phyloP scores from a whole-genome alignment of 192 early-diverging fungal genomes.

The Bifiguratus adelaidae region DNA sequence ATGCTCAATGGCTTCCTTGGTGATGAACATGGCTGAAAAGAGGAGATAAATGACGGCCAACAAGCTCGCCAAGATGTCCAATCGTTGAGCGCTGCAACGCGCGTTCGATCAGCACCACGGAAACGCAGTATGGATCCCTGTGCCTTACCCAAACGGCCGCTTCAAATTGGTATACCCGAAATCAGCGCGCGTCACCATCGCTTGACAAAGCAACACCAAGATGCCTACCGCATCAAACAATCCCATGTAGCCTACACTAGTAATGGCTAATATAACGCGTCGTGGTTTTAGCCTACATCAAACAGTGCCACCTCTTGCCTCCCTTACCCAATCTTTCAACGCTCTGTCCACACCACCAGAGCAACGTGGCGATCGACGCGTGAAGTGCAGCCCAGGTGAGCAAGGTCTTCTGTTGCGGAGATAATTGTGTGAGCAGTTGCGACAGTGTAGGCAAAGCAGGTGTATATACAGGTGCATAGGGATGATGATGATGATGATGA shows the following conservation, averaged over 20 bases:
- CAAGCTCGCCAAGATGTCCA: constrained; percentile 39
- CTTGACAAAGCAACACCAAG: constrained; percentile 39
- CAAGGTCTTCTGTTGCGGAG: constrained; percentile 38
- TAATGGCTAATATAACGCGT: constrained; percentile 15
- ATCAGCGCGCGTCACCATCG: constrained; percentile 21
- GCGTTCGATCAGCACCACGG: not conserved
- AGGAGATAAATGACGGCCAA: constrained; percentile 37
- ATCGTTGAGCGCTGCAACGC: constrained; percentile 28
- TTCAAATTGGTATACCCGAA: constrained; percentile 32
- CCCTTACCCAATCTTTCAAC: constrained; percentile 31
- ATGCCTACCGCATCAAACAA: constrained; percentile 50
- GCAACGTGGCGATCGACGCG: constrained; percentile 21
- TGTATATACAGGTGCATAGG: constrained; percentile 1
- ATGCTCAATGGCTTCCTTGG: constrained; percentile 48
- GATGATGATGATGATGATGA: constrained; percentile 4
- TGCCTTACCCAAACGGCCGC: constrained; percentile 39
- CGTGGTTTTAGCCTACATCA: not conserved
- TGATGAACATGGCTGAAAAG: constrained; percentile 44
- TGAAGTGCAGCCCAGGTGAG: constrained; percentile 40
- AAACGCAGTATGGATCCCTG: not conserved
- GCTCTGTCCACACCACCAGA: constrained; percentile 28
- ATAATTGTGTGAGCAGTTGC: constrained; percentile 21
- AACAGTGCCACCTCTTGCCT: too few relatives aligned
- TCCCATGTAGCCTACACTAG: constrained; percentile 35
- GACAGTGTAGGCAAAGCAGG: constrained; percentile 27